A percentile compares a stretch with the other conserved stretches of the same genome.
Conservation (phyloP, 768 basidiomycete species). For the Rhodocollybia butyracea region DNA sequence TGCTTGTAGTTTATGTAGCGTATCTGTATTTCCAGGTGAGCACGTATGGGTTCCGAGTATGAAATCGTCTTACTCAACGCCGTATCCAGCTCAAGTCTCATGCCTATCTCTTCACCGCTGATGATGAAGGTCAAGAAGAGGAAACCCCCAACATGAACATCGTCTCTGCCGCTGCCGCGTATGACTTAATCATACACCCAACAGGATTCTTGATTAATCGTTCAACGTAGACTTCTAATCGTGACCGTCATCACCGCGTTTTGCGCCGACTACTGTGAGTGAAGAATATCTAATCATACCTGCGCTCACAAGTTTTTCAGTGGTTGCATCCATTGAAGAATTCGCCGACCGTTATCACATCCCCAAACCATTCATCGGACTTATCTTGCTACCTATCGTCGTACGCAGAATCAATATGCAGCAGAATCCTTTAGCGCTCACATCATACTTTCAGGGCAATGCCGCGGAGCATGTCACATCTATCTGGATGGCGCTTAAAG, state of each 20-base stretch:
- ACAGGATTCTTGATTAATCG: not conserved
- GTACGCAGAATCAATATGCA: constrained; percentile 35
- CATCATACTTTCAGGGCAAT: constrained; percentile 47
- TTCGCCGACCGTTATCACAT: constrained; percentile 78
- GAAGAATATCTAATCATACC: not conserved
- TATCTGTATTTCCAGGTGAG: constrained; percentile 76
- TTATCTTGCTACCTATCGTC: constrained; percentile 86
- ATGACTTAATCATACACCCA: constrained; percentile 12
- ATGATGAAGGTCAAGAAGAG: constrained; percentile 33
- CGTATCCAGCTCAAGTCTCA: constrained; percentile 67
- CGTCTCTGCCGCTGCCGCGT: constrained; percentile 58
- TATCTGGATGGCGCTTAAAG: constrained; percentile 86
- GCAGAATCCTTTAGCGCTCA: not conserved
- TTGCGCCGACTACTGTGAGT: constrained; percentile 83
- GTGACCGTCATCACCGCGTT: constrained; percentile 84
- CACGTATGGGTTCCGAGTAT: constrained; percentile 1
- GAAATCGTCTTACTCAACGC: not conserved
- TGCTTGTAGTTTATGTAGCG: constrained; percentile 70
- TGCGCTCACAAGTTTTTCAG: constrained; percentile 30
- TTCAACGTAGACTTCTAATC: constrained; percentile 48
- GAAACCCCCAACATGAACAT: constrained; percentile 60
- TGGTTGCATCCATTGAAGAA: constrained; percentile 91
- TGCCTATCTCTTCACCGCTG: constrained; percentile 54
- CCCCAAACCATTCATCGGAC: constrained; percentile 81
- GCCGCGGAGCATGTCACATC: constrained; percentile 85